Base-by-base conservation (phyloP, 176 grass and related monocot species). In the Chrysopogon serrulatus region DNA sequence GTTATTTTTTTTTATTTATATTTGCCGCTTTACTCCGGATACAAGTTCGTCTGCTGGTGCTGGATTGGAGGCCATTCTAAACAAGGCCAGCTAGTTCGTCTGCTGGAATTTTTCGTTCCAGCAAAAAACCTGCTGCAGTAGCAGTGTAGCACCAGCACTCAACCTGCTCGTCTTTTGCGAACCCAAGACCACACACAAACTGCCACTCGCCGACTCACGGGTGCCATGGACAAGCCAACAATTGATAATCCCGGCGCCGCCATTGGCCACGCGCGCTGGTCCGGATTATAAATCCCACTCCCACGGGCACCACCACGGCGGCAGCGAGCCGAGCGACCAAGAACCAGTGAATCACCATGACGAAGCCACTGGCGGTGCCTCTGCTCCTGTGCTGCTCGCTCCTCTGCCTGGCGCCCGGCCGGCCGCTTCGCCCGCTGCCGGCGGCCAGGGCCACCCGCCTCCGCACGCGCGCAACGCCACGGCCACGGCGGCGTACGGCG, bases 401-500 rank as follows among this genome's bases (percentile, higher is more conserved):
- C 28, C 45, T 54, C 18, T 47, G 14, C 69, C 69, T 72, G 41
- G 65, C 80, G 2, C 9, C 6, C 16, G n/a, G 88, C 53, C 10
- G 24, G n/a, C 56, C 56, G 10, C n/a, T 1, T 0, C 56, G 56
- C 56, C 56, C 27, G n/a, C 56, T 4, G 9, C 53, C 37, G 37
- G 37, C 37, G 71, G 76, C 88, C 47, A 70, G 77, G 72, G 8
- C 56, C 56, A 60, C 56, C 56, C 0, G 56, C 56, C 56, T 60
- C 56, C 10, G n/a, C 27, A 71, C 84, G 7, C 8, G 9, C 21
- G n/a, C 28, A 91, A 91, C 51, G 84, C 66, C n/a, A n/a, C n/a
- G n/a, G n/a, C n/a, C n/a, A n/a, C n/a, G 71, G 84, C 92, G 59
- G 84, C 86, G 66, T 88, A 89, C 76, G 41, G 5, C 5, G 65